Evolutionary conservation across 1,284 basidiomycete species (phyloP).

Genomic region (Ustilago sp.): DNA sequence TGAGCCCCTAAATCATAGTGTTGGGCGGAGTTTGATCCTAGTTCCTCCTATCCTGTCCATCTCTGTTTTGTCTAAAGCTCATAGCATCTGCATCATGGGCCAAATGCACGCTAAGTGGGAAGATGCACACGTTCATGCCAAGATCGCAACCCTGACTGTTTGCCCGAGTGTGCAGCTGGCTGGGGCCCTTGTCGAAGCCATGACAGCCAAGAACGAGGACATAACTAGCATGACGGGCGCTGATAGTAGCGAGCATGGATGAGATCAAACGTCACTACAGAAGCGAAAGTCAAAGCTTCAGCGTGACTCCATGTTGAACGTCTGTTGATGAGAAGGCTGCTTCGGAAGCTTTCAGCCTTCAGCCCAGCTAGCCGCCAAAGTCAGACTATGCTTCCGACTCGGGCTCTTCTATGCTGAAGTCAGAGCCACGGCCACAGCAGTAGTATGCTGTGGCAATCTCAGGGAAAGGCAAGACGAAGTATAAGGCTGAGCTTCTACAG

Average conservation of each 20-base stretch:
- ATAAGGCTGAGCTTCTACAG: neutral
- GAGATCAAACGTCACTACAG: neutral
- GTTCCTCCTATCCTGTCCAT: constrained; percentile 5
- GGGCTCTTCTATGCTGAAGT: neutral
- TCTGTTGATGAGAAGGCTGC: neutral
- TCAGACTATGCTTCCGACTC: neutral
- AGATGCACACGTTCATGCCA: neutral
- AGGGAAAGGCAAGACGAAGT: neutral
- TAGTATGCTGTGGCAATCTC: neutral
- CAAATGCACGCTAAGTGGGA: constrained; percentile 26
- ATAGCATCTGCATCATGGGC: constrained; percentile 4
- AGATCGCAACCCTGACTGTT: neutral
- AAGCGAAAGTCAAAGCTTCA: neutral
- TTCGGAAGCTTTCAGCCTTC: constrained; percentile 4
- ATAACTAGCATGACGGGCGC: too few relatives aligned
- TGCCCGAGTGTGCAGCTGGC: neutral
- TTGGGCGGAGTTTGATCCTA: constrained; percentile 24
- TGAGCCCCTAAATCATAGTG: constrained; percentile 31
- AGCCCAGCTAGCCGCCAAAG: constrained; percentile 5
- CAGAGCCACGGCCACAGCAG: neutral
- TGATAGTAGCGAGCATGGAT: neutral
- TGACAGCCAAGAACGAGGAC: too few relatives aligned
- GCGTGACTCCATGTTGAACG: neutral
- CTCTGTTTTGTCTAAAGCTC: neutral
- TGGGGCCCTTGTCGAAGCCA: neutral